Base-by-base conservation (phyloP, 2,329 filamentous ascomycete species). In the Onygenales sp. region DNA sequence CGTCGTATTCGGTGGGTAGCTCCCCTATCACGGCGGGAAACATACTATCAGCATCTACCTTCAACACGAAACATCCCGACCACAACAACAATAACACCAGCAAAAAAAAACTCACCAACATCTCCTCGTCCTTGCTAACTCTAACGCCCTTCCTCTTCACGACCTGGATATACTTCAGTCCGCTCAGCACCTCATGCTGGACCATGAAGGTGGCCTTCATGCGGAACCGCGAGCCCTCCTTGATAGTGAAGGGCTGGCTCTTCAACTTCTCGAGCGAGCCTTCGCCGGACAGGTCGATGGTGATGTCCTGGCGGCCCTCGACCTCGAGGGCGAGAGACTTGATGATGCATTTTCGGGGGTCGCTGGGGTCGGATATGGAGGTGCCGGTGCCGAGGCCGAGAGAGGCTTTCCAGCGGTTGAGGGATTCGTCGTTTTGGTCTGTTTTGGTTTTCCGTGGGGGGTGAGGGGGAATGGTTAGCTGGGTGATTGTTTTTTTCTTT, bases 331-430 rank as follows among this genome's bases (percentile, higher is more conserved):
- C 86, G 53, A 98, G 86, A 53, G 88, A 87, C 64, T 89, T 82
- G 75, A 97, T 96, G 74, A 96, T 91, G 75, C 90, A 95, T 68
- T 88, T 88, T 63, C 92, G 87, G 48, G 87, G 83, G 67, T 97
- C 92, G 67, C 79, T 88, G 63, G 86, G 82, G 68, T 91, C 83
- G 53, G 83, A 86, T 56, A 88, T 80, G 62, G 85, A 80, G 48
- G 79, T 82, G 66, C 86, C 86, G 62, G 83, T 75, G 53, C 77
- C 84, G 59, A 97, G 84, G 62, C 93, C 93, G 57, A 98, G 86
- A 10, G 92, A 97, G 67, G 92, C 83, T 79, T 98, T 98, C 87
- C 95, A 98, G 66, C 92, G 87, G 75, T 94, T 88, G 65, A 98
- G 85, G 57, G 92, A 93, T 73, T 97, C 92, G 70, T 98, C 93